phyloP scores from a whole-genome alignment of 345 rosid genomes.

The Aquilaria malaccensis region DNA sequence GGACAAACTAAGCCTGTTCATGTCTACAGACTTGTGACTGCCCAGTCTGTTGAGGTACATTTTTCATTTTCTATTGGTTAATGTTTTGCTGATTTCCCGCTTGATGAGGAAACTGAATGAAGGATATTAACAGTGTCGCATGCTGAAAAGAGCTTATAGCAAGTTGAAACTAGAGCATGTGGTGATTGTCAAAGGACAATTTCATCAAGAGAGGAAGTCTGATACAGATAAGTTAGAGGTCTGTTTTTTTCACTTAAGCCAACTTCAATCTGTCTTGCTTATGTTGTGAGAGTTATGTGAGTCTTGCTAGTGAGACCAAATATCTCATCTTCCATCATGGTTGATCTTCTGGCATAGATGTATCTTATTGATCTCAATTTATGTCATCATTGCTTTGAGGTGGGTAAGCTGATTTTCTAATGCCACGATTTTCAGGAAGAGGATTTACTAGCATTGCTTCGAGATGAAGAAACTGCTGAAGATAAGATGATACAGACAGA shows the following conservation, averaged over 20 bases:
- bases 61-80: background rate
- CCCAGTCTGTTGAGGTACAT: conserved; percentile 84
- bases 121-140: conserved; percentile 54
- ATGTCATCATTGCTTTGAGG: background rate
- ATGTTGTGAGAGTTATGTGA: too few species aligned
- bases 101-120: conserved; percentile 13
- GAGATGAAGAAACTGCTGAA: conserved; percentile 76
- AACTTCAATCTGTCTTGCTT: background rate
- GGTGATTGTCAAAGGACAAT: conserved; percentile 88
- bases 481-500: conserved; percentile 88
- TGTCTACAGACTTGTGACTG: conserved; percentile 91
- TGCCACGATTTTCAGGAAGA: conserved; percentile 53
- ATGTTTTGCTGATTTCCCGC: background rate
- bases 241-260: background rate
- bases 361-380: background rate
- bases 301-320: too few species aligned
- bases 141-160: conserved; percentile 81
- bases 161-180: conserved; percentile 97
- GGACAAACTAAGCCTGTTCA: conserved; percentile 99
- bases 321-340: background rate
- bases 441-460: conserved; percentile 63
- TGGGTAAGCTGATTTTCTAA: background rate
- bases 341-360: background rate
- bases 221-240: conserved; percentile 47
- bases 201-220: conserved; percentile 67